Evolutionary conservation across 495 filamentous ascomycete species (phyloP), one percentile per base, ranked within the genome.

Genomic region (Penicillium longicatenatum): DNA sequence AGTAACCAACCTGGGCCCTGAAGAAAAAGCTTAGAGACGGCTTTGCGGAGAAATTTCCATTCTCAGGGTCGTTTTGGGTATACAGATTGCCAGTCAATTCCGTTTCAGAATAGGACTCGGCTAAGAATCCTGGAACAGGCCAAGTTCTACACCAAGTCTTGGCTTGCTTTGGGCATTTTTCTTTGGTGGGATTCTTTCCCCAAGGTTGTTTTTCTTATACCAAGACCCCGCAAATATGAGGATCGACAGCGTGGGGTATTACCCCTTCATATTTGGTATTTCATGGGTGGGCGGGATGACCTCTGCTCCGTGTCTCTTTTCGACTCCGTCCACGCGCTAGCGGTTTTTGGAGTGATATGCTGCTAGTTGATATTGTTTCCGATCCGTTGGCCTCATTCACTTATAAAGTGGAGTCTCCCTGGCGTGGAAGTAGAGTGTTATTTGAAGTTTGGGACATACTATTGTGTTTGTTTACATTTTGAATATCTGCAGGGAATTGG

Each of bases 261-360:
- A 30, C 14, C 45, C 14, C 24, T 9, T 29, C 20, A 41, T 35
- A 30, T 48, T 14, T 4, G 52, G 16, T 42, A 11, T 19, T 41
- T 43, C 7, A 22, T 11, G 44, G 35, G 22, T 11, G 21, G 16
- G 20, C 33, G 16, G 5, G 41, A 29, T 11, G 20, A 39, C 16
- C 20, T 16, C 41, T 43, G 14, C 59, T 51, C 60, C 60, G 60
- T 62, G 60, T 62, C 55, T 41, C 53, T 54, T 58, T 51, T 52
- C 50, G 55, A 52, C 55, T 47, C 43, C 42, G 53, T 55, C 30
- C 6, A 39, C 6, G 12, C 33, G 37, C 37, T 39, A 39, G 16
- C 8, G 26, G 3, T n/a, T n/a, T n/a, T n/a, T n/a, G n/a, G n/a
- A n/a, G n/a, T n/a, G n/a, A n/a, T n/a, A n/a, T 26, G 26, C 26